phyloP scores from a whole-genome alignment of 495 filamentous ascomycete genomes.

The Penicillium longicatenatum region DNA sequence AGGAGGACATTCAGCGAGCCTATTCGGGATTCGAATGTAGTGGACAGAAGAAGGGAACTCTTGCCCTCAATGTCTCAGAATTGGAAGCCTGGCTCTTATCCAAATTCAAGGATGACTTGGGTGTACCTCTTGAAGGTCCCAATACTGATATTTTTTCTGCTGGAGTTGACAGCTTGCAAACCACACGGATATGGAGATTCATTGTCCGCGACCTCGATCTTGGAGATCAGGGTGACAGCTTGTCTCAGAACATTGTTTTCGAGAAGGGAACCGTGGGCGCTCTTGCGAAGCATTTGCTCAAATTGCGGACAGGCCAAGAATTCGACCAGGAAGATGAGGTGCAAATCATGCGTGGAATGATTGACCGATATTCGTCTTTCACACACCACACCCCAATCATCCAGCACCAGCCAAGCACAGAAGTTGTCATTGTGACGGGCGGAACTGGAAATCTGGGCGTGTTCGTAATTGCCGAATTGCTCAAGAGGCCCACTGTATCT shows the following conservation, averaged over 20 bases:
- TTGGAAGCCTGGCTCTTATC: constrained; percentile 29
- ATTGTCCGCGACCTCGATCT: constrained; percentile 37
- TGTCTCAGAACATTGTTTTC: constrained; percentile 51
- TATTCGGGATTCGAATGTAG: constrained; percentile 39
- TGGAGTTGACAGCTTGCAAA: constrained; percentile 58
- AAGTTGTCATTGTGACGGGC: constrained; percentile 52
- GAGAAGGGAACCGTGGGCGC: constrained; percentile 44
- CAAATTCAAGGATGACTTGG: constrained; percentile 28
- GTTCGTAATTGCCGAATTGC: constrained; percentile 53
- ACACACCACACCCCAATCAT: constrained; percentile 35
- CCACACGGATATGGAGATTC: constrained; percentile 47
- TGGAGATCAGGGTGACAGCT: constrained; percentile 26
- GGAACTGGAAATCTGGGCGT: constrained; percentile 63
- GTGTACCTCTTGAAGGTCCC: constrained; percentile 21
- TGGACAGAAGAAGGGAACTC: constrained; percentile 23
- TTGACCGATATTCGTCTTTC: constrained; percentile 43
- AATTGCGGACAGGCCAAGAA: constrained; percentile 25
- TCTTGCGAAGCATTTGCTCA: constrained; percentile 33
- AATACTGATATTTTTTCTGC: constrained; percentile 54
- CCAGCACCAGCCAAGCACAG: constrained; percentile 11
- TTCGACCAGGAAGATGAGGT: constrained; percentile 30
- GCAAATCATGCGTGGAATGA: constrained; percentile 35
- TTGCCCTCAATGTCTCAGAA: constrained; percentile 21
- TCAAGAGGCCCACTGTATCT: constrained; percentile 28
- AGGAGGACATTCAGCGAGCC: constrained; percentile 46